Evolutionary conservation across 2,329 filamentous ascomycete genomes (phyloP).

Genomic region (Penicillium verrucosum): DNA sequence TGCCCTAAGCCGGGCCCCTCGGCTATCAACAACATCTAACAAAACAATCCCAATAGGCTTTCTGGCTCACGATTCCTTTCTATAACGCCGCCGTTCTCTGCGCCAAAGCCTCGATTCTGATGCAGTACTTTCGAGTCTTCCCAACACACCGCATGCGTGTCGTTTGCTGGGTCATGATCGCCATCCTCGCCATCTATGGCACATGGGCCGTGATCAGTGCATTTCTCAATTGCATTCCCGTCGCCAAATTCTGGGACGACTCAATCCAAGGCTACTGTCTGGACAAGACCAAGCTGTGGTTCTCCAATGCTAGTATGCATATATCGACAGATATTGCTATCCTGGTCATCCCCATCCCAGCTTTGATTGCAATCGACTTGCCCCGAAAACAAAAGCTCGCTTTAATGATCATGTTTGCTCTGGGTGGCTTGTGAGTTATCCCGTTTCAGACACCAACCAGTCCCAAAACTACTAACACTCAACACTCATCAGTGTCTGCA

Average conservation of each 20-base stretch:
- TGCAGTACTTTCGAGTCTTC: conserved; percentile 50
- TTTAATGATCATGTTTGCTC: conserved; percentile 43
- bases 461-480: background rate
- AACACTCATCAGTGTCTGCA: conserved; percentile 26
- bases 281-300: conserved; percentile 41
- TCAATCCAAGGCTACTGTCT: conserved; percentile 36
- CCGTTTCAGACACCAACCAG: background rate
- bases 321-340: conserved; percentile 46
- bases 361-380: conserved; percentile 40
- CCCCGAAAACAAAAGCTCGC: conserved; percentile 43
- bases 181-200: conserved; percentile 33
- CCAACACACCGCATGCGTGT: conserved; percentile 33
- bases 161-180: conserved; percentile 39
- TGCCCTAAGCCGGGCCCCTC: background rate
- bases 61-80: conserved; percentile 40
- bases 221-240: conserved; percentile 37
- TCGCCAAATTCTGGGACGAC: conserved; percentile 36
- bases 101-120: conserved; percentile 49
- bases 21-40: background rate
- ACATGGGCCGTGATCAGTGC: conserved; percentile 37
- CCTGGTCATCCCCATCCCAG: conserved; percentile 46
- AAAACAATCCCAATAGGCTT: conserved; percentile 25
- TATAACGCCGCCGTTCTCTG: conserved; percentile 39
- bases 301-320: conserved; percentile 45
- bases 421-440: conserved; percentile 37